phyloP scores from a whole-genome alignment of 768 basidiomycete genomes.

The Leccinum fibrillosum region DNA sequence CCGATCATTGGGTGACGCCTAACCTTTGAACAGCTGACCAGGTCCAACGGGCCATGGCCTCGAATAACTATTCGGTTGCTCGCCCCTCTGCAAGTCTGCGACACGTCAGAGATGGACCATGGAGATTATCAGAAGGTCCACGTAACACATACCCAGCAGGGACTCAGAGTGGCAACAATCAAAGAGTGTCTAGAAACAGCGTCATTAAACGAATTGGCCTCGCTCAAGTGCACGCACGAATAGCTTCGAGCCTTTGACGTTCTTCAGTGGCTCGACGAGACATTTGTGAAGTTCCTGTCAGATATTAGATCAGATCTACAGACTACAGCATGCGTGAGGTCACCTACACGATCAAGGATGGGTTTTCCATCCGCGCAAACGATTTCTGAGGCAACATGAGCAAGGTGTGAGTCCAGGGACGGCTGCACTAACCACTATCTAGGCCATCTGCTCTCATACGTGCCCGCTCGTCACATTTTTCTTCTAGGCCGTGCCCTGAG shows the following conservation, averaged over 20 bases:
- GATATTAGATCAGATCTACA: not conserved
- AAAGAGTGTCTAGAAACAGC: conserved; percentile 19
- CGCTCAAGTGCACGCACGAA: conserved; percentile 10
- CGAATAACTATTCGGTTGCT: conserved; percentile 13
- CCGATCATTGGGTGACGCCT: not conserved
- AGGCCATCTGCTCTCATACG: conserved; percentile 42
- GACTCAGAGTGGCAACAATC: conserved; percentile 32
- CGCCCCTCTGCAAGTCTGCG: conserved; percentile 18
- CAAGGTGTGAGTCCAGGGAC: not conserved
- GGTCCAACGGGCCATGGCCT: conserved; percentile 14
- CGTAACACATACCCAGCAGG: conserved; percentile 17
- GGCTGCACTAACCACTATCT: conserved; percentile 41
- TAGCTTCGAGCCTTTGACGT: conserved; percentile 16
- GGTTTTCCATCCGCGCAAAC: conserved; percentile 15
- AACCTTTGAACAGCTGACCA: conserved; percentile 14
- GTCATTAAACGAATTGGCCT: not conserved
- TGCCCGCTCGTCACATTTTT: conserved; percentile 24
- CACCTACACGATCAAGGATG: conserved; percentile 24
- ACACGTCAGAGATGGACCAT: not conserved
- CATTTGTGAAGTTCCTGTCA: conserved; percentile 18
- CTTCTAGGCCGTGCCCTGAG: conserved; percentile 21
- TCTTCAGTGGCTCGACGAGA: conserved; percentile 18
- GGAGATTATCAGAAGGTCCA: not conserved
- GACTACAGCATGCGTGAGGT: not conserved
- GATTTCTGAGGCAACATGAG: conserved; percentile 15